Percentiles rank a stretch among this genome's conserved stretches.
These are phyloP conservation scores for Metschnikowia cerradonensis DNA, from an alignment of 805 yeast species.

Conservation along the genomic window DNA sequence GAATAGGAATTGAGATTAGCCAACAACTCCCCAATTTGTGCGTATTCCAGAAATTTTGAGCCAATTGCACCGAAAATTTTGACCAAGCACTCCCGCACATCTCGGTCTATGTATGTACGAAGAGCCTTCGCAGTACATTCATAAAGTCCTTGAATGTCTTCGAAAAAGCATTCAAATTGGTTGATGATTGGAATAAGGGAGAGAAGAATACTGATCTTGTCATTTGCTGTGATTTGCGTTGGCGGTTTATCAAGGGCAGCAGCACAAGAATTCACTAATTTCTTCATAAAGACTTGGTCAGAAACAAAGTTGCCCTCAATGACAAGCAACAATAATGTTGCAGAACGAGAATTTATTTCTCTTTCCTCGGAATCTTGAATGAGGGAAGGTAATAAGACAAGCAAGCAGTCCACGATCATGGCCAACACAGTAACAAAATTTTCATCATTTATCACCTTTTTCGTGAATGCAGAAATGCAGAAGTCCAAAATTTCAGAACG, in stretches of 20 bases:
- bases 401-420: conserved; percentile 54
- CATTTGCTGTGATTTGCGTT: conserved; percentile 45
- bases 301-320: conserved; percentile 57
- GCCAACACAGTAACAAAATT: conserved; percentile 47
- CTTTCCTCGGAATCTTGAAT: conserved; percentile 39
- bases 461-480: conserved; percentile 42
- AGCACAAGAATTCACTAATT: conserved; percentile 55
- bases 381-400: conserved; percentile 48
- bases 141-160: conserved; percentile 48
- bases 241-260: conserved; percentile 57
- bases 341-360: conserved; percentile 49
- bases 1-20: conserved; percentile 70
- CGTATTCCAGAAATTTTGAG: conserved; percentile 37
- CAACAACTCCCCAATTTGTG: conserved; percentile 48
- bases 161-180: conserved; percentile 50
- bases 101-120: conserved; percentile 52
- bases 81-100: conserved; percentile 61
- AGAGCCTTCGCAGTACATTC: conserved; percentile 54
- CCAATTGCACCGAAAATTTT: conserved; percentile 59
- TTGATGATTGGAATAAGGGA: conserved; percentile 54
- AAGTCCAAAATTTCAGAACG: conserved; percentile 52
- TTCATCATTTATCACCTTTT: conserved; percentile 36
- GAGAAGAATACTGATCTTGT: conserved; percentile 53
- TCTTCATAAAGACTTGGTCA: conserved; percentile 48
- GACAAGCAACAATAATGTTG: conserved; percentile 48